phyloP scores from a whole-genome alignment of 441 rosid genomes.

The Brassica hybrid region DNA sequence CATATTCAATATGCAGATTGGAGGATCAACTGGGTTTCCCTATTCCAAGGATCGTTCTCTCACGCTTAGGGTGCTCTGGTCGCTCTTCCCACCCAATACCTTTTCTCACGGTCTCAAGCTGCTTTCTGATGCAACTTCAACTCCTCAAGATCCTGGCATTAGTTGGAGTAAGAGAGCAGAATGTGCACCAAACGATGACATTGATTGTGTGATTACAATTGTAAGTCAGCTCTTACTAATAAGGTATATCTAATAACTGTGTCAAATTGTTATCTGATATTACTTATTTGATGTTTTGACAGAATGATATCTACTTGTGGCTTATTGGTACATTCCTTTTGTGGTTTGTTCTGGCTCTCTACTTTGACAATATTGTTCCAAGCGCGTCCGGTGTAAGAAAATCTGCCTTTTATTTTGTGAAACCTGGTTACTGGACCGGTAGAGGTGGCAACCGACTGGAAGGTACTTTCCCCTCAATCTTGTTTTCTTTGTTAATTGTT shows the following conservation, averaged over 20 bases:
- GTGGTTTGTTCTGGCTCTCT: conserved; percentile 79
- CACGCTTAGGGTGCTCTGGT: conserved; percentile 57
- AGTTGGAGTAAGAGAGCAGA: conserved; percentile 71
- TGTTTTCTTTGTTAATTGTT: conserved; percentile 10
- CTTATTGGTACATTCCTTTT: conserved; percentile 57
- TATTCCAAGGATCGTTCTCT: conserved; percentile 40
- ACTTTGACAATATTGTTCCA: conserved; percentile 81
- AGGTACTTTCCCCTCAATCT: conserved; percentile 53
- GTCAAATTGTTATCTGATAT: conserved; percentile 14
- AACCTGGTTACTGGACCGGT: conserved; percentile 87
- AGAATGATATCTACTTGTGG: conserved; percentile 80
- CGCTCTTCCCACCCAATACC: conserved; percentile 88
- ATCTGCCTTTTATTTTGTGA: conserved; percentile 67
- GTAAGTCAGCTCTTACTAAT: conserved; percentile 49
- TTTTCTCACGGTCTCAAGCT: conserved; percentile 57
- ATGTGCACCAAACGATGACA: conserved; percentile 53
- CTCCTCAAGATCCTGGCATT: conserved; percentile 68
- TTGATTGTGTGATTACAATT: conserved; percentile 66
- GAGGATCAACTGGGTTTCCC: conserved; percentile 64
- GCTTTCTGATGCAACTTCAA: conserved; percentile 66
- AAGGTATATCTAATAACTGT: conserved; percentile 7
- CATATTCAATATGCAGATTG: conserved; percentile 52
- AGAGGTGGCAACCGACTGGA: conserved; percentile 66
- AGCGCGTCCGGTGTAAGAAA: conserved; percentile 81
- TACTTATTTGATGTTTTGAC: conserved; percentile 45